Base-by-base conservation (phyloP, 768 basidiomycete species). In the Mycena alexandri region DNA sequence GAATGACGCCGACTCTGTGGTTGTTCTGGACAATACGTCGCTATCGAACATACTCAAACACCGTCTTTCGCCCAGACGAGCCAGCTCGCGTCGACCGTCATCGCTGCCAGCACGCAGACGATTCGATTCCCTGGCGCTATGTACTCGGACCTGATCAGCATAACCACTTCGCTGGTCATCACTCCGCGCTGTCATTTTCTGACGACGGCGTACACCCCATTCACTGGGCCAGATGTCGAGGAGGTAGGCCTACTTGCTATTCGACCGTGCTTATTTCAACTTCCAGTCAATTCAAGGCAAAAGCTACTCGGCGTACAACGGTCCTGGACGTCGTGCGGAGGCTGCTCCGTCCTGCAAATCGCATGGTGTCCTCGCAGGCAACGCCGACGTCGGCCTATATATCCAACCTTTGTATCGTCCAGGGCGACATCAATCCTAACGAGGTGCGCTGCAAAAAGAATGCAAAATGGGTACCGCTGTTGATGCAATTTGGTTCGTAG, bases 261-360 rank as follows among this genome's bases (percentile, higher is more conserved):
- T 6, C 36, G 47, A 33, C n/a, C n/a, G n/a, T 63, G 67, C 12
- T 36, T 5, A 71, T 21, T 54, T 5, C 33, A 21, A 7, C 29
- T 38, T 8, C 70, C n/a, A n/a, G n/a, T n/a, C n/a, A n/a, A n/a
- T n/a, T n/a, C n/a, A n/a, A 95, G 96, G 96, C 95, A 17, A 98
- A 98, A 79, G 88, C 96, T 0, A 96, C 97, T 42, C 90, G 98
- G 8, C 89, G 98, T 72, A 99, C 98, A 52, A 98, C 98, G 0
- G 96, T 99, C 5, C 85, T 99, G 8, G 98, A 99, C 78, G 98
- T 99, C 56, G 99, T 99, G 98, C 92, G 98, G 8, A 91, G 98
- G 38, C 84, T 99, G 0, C 83, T 99, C 1, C 98, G 99, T 75
- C 98, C 98, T 17, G 98, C 98, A 82, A 99, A 99, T 78, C 90